Base-by-base conservation (phyloP, 225 moss, liverwort and hornwort genomes). In the Marchantia paleacea region DNA sequence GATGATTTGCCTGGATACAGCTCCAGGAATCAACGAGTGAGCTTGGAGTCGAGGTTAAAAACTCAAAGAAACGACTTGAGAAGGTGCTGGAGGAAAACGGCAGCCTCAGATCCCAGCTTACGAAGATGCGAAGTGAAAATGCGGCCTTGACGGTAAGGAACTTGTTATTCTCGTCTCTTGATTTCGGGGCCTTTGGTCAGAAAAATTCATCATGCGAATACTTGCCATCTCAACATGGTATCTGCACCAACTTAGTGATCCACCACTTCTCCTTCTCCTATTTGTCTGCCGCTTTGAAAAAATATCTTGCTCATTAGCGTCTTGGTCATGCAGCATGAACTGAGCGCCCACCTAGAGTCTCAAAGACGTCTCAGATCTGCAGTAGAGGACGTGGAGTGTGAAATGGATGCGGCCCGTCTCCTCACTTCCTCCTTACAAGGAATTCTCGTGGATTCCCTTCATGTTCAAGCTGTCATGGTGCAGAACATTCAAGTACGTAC, bases 361-460 rank as follows among this genome's bases (percentile, higher is more conserved):
- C 84, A 89, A 12, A 76, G 57, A 78, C 87, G 90, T 25, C 86
- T 92, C 30, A 80, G 85, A 58, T 73, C 15, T 26, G 18, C 79
- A 60, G 80, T 92, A 22, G 88, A 88, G 77, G 89, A 91, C 31
- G 79, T 95, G 88, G 89, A 95, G 79, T 80, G 75, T 77, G 86
- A 93, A 85, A 80, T 93, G 57, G 80, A 89, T 77, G 84, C 89
- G 2, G 89, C 89, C 15, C 83, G 79, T 55, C 49, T 83, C 68
- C 81, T 85, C 49, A 76, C 82, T 7, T 71, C 63, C 28, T 88
- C 88, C 6, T 78, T 88, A 78, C 83, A 85, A 55, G 85, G 83
- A 57, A 78, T 88, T 79, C 8, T 88, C 10, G 81, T 76, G 69
- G 79, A 86, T 55, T 86, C 88, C 51, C 89, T 95, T 65, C 91